phyloP scores from a whole-genome alignment of 1,139 yeast species.

The Yamadazyma triangularis region DNA sequence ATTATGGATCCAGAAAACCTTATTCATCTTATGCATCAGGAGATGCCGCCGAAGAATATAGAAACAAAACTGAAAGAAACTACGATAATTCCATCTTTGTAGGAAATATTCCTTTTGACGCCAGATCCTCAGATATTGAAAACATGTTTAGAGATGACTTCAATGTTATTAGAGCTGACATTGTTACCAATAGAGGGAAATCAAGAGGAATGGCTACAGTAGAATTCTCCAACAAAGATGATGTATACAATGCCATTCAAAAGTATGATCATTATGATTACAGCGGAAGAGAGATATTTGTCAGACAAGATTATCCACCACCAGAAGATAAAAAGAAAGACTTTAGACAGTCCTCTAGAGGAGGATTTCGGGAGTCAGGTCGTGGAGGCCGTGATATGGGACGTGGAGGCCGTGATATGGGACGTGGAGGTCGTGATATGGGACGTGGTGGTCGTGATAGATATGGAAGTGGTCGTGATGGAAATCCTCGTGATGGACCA shows the following conservation, averaged over 20 bases:
- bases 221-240: conserved; percentile 66
- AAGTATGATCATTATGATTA: conserved; percentile 64
- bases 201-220: conserved; percentile 94
- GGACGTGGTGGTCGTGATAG: conserved; percentile 10
- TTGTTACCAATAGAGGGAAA: conserved; percentile 77
- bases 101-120: conserved; percentile 68
- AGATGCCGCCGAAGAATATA: conserved; percentile 28
- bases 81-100: conserved; percentile 67
- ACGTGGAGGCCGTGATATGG: conserved; percentile 11
- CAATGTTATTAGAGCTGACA: conserved; percentile 78
- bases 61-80: conserved; percentile 53
- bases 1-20: conserved; percentile 20
- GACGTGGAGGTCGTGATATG: conserved; percentile 10
- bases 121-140: conserved; percentile 56
- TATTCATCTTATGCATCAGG: conserved; percentile 15
- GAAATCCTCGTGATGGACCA: too few relatives aligned
- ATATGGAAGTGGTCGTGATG: conserved; percentile 4
- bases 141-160: conserved; percentile 62
- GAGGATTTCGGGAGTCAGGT: conserved; percentile 12
- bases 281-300: conserved; percentile 80
- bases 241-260: conserved; percentile 71
- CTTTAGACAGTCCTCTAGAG: conserved; percentile 3
- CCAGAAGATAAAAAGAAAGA: conserved; percentile 41
- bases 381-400: conserved; percentile 11
- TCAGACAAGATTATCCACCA: conserved; percentile 85